Evolutionary conservation across 2,329 filamentous ascomycete genomes (phyloP).

Genomic region (Lachnellula occidentalis): DNA sequence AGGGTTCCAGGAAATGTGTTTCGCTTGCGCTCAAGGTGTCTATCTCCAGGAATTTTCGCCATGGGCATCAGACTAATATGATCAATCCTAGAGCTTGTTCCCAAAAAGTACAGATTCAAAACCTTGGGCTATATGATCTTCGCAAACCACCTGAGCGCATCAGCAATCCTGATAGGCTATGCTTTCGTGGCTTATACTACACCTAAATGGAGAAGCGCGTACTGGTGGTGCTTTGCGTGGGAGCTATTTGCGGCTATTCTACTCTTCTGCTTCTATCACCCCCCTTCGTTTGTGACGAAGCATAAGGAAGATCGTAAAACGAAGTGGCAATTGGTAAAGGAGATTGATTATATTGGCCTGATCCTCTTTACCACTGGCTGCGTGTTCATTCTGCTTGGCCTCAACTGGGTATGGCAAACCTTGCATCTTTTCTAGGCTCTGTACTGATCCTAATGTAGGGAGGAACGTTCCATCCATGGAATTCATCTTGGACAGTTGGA

Average conservation of each 20-base stretch:
- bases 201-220: constrained; percentile 30
- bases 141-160: no score
- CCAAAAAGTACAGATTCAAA: no score
- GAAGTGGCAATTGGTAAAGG: constrained; percentile 34
- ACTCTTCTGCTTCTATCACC: constrained; percentile 40
- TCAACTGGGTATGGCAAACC: constrained; percentile 16
- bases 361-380: constrained; percentile 29
- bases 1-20: constrained; percentile 36
- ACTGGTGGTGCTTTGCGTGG: constrained; percentile 33
- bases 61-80: constrained; percentile 25
- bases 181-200: constrained; percentile 30
- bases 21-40: constrained; percentile 22
- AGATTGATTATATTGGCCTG: constrained; percentile 42
- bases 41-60: constrained; percentile 34
- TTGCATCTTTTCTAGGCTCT: no score
- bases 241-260: constrained; percentile 25
- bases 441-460: constrained; percentile 15
- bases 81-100: no score
- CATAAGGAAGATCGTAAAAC: constrained; percentile 33
- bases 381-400: constrained; percentile 28
- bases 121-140: no score
- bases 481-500: constrained; percentile 17
- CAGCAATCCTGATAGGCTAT: constrained; percentile 26
- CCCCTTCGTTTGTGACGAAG: constrained; percentile 35
- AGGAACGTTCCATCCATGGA: constrained; percentile 27